Conservation (phyloP, 331 rosid genomes). For the Quercus phellos region DNA sequence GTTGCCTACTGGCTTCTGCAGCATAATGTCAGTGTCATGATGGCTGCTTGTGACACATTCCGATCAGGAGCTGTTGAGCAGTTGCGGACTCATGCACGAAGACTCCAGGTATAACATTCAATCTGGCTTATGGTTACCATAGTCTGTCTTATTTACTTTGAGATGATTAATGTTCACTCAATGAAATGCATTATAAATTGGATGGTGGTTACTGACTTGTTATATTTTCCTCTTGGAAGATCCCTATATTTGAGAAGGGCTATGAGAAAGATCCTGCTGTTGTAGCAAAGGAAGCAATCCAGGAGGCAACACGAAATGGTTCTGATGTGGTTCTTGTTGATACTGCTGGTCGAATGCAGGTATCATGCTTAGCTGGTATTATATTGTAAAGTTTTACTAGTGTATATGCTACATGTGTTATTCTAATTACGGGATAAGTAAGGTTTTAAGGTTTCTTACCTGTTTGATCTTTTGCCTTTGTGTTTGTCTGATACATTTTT, state of each 20-base stretch:
- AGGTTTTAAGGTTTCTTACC: background rate
- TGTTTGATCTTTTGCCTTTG: background rate
- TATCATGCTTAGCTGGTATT: conserved; percentile 5
- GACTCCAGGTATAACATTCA: conserved; percentile 69
- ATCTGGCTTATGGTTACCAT: background rate
- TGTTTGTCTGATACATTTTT: conserved; percentile 3
- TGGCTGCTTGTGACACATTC: conserved; percentile 99
- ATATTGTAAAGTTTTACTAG: background rate
- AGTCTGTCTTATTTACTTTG: conserved; percentile 4
- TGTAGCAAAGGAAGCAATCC: conserved; percentile 98
- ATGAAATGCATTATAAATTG: background rate
- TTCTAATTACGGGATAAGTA: background rate
- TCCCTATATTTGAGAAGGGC: conserved; percentile 96
- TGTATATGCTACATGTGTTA: background rate
- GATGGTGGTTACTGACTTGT: conserved; percentile 11
- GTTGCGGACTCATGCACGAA: conserved; percentile 96
- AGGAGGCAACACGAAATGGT: conserved; percentile 80
- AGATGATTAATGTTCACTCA: background rate
- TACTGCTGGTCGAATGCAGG: conserved; percentile 99
- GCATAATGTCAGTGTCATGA: conserved; percentile 78
- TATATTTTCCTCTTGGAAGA: conserved; percentile 31
- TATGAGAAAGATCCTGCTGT: conserved; percentile 98
- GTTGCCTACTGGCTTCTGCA: conserved; percentile 98
- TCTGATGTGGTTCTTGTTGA: conserved; percentile 99
- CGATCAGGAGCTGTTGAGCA: conserved; percentile 99